Conservation (phyloP, 164 flowering plant genomes). For the Annona squamosa region DNA sequence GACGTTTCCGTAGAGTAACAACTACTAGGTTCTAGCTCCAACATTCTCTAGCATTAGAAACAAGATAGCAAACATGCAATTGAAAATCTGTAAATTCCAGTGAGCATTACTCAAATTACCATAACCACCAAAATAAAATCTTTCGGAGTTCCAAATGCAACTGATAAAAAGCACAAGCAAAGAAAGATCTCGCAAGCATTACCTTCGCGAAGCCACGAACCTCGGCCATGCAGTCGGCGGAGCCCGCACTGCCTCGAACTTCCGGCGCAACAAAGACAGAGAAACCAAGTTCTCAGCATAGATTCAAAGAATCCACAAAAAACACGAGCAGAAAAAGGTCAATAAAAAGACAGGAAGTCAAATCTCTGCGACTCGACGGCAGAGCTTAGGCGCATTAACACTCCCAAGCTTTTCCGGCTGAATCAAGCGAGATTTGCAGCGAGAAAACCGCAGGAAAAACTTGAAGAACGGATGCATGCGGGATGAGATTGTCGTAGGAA, state of each 20-base stretch:
- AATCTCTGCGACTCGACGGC: background rate
- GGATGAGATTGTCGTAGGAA: background rate
- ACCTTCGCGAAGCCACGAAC: conserved; percentile 5
- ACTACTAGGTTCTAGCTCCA: background rate
- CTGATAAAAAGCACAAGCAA: background rate
- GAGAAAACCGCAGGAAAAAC: background rate
- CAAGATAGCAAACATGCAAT: background rate
- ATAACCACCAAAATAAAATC: background rate
- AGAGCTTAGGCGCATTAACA: background rate
- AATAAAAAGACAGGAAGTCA: background rate
- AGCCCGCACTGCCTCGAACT: background rate
- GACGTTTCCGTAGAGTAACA: background rate
- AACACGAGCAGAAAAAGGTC: background rate
- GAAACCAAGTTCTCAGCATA: background rate
- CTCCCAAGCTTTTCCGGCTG: background rate
- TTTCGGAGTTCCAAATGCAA: background rate
- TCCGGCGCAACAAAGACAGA: background rate
- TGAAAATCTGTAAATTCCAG: background rate
- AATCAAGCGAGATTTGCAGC: conserved; percentile 4
- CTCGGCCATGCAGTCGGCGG: conserved; percentile 6
- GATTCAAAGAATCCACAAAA: background rate
- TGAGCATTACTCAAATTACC: background rate
- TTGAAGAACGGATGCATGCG: background rate
- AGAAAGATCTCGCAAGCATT: conserved; percentile 1
- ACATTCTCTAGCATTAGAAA: background rate